Evolutionary conservation across 1,284 basidiomycete genomes (phyloP).

Genomic region (Cryptococcus wingfieldii): DNA sequence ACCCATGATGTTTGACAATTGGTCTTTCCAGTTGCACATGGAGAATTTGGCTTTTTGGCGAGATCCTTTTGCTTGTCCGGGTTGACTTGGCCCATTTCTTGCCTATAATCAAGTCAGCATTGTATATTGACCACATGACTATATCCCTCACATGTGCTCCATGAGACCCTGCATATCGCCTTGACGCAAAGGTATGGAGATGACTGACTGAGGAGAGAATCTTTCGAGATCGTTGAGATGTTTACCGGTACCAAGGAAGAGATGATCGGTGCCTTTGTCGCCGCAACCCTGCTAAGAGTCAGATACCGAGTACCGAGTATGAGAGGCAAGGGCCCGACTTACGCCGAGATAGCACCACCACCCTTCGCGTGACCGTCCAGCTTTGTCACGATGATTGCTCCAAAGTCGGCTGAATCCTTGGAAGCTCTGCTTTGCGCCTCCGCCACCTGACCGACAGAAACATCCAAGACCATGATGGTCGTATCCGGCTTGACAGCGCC

Average conservation of each 20-base stretch:
- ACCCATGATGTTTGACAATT: slow-evolving; percentile 95
- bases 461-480: slow-evolving; percentile 84
- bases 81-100: slow-evolving; percentile 85
- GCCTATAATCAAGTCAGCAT: slow-evolving; percentile 41
- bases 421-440: slow-evolving; percentile 94
- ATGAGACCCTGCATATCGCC: slow-evolving; percentile 95
- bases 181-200: slow-evolving; percentile 91
- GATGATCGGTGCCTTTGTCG: slow-evolving; percentile 95
- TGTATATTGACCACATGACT: not conserved
- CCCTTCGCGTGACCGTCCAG: slow-evolving; percentile 99
- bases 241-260: slow-evolving; percentile 97
- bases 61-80: slow-evolving; percentile 97
- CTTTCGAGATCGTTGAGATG: slow-evolving; percentile 93
- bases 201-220: slow-evolving; percentile 94
- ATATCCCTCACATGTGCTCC: slow-evolving; percentile 70
- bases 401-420: slow-evolving; percentile 96
- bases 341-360: slow-evolving; percentile 98
- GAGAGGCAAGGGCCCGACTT: slow-evolving; percentile 35
- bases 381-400: slow-evolving; percentile 98
- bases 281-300: slow-evolving; percentile 71
- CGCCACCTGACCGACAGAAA: slow-evolving; percentile 83
- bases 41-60: slow-evolving; percentile 93
- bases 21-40: slow-evolving; percentile 96
- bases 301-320: not conserved
- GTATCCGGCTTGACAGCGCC: slow-evolving; percentile 89